Evolutionary conservation across 2,329 filamentous ascomycete species (phyloP).

Genomic region (Penicillium capsulatum): DNA sequence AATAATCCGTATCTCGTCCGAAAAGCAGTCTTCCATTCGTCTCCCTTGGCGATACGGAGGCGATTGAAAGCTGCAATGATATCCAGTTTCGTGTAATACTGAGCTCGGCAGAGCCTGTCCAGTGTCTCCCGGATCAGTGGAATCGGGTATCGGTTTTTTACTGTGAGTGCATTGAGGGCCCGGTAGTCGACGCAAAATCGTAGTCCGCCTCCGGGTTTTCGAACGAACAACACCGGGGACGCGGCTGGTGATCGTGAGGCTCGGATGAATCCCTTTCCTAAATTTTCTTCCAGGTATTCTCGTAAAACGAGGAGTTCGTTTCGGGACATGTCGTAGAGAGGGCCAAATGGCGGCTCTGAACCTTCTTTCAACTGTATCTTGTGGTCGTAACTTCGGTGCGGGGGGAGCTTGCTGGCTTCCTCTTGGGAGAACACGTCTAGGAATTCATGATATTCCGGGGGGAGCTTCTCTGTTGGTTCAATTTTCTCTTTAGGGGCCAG

Average conservation of each 20-base stretch:
- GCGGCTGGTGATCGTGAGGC: neutral
- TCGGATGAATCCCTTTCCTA: neutral
- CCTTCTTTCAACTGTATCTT: too few species aligned
- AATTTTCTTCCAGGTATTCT: too few species aligned
- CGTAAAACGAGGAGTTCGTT: too few species aligned
- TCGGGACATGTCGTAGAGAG: too few species aligned
- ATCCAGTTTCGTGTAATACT: neutral
- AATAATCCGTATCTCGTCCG: neutral
- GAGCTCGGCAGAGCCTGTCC: too few species aligned
- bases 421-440: too few species aligned
- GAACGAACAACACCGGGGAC: neutral
- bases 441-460: too few species aligned
- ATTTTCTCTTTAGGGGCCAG: too few species aligned
- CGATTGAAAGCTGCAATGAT: neutral
- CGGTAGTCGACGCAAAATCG: neutral
- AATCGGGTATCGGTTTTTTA: neutral
- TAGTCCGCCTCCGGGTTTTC: neutral
- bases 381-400: too few species aligned
- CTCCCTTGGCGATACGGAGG: neutral
- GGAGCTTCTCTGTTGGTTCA: too few species aligned
- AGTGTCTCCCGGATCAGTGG: neutral
- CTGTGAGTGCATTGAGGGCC: neutral
- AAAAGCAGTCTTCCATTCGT: slow-evolving; percentile 1
- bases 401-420: too few species aligned
- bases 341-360: too few species aligned